Base-by-base conservation (phyloP, 163 green algal species). In the Botryococcus braunii region DNA sequence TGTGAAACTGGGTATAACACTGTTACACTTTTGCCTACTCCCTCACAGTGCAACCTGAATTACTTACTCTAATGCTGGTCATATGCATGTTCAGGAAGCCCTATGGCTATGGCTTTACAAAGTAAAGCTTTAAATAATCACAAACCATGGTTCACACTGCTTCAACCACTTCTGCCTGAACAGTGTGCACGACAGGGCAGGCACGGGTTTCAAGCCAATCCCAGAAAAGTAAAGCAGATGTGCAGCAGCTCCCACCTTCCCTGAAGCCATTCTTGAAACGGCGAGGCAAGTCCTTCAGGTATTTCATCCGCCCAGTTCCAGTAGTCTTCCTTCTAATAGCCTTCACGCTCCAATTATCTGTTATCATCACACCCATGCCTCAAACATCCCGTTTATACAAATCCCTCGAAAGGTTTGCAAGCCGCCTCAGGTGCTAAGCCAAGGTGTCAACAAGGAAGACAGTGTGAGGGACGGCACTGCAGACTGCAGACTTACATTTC, bases 271-370 rank as follows among this genome's bases (percentile, higher is more conserved):
- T 99, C 79, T 94, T 96, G 77, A 95, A 96, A 40, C 91, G 85
- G 41, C 88, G 79, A 21, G 85, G 80, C 73, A 97, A 77, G 68
- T 84, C 82, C 84, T 95, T 96, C 61, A 98, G 77, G 82, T 97
- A 86, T 32, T 81, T 76, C 91, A 98, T 97, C 69, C 94, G 85
- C 48, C 94, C 94, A 27, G 87, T 96, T 73, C 94, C 94, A 60
- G 94, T 99, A 65, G 94, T 99, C 83, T 95, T 97, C 37, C 94
- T 82, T 59, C 93, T 69, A 61, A 97, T 97, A n/a, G 93, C 93
- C 90, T 99, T 99, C 69, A 91, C 80, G 78, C 85, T 89, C 94
- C 94, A 99, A 82, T 99, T 93, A 85, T 95, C 89, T 95, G 88
- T 25, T n/a, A 65, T 32, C 63, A 61, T 8, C 41, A 34, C 27